phyloP scores from a whole-genome alignment of 495 filamentous ascomycete species.

The Thermothielavioides terrestris region DNA sequence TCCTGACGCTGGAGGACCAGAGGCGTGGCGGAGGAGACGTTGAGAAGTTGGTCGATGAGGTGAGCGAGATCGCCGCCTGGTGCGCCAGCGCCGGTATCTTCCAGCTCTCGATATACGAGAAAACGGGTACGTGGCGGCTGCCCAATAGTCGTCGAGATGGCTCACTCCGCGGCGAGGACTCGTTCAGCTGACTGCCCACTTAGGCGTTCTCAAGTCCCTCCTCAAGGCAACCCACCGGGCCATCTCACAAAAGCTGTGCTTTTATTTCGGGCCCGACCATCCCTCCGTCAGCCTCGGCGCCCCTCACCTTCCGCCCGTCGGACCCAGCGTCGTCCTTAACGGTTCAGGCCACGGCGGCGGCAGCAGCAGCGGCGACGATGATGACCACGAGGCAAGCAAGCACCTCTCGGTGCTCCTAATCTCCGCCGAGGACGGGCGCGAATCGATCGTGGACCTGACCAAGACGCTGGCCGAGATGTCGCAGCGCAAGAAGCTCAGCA shows the following conservation, averaged over 20 bases:
- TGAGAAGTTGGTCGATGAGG: conserved; percentile 79
- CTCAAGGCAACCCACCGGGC: conserved; percentile 66
- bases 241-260: conserved; percentile 62
- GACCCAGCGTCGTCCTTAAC: conserved; percentile 24
- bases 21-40: conserved; percentile 57
- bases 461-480: conserved; percentile 92
- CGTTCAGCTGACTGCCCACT: neutral
- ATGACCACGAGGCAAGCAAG: conserved; percentile 11
- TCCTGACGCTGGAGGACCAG: conserved; percentile 66
- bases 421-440: conserved; percentile 78
- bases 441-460: conserved; percentile 90
- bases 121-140: conserved; percentile 55
- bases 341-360: neutral
- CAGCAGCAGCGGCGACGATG: conserved; percentile 7
- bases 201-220: conserved; percentile 80
- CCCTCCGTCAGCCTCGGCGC: conserved; percentile 65
- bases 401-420: conserved; percentile 78
- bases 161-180: neutral
- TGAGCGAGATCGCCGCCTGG: conserved; percentile 85
- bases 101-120: conserved; percentile 81
- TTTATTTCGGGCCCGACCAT: conserved; percentile 67
- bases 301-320: conserved; percentile 58
- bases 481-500: conserved; percentile 71
- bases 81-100: conserved; percentile 79
- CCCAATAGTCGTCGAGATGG: neutral